A percentile compares a stretch with the other conserved stretches of the same genome.
These are phyloP conservation scores for Rasamsonia emersonii DNA, from an alignment of 2,329 filamentous ascomycete genomes.

Conservation along the genomic window DNA sequence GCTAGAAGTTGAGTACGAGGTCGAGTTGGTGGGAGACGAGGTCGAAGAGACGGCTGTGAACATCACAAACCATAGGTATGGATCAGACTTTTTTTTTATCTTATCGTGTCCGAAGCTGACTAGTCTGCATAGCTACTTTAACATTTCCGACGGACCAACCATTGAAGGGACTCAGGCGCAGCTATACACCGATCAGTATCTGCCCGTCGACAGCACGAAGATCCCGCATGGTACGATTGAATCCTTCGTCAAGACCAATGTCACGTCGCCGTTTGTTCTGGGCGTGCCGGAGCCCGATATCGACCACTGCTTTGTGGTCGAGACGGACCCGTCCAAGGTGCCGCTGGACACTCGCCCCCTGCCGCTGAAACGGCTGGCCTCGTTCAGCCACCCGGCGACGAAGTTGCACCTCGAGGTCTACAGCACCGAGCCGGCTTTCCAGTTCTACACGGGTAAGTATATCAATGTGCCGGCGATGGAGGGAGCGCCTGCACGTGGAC, in stretches of 20 bases:
- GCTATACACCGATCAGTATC: constrained; percentile 54
- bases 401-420: constrained; percentile 75
- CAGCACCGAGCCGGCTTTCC: constrained; percentile 92
- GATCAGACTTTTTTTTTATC: too few relatives aligned
- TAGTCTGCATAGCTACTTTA: constrained; percentile 51
- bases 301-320: constrained; percentile 84
- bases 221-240: constrained; percentile 66
- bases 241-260: constrained; percentile 55
- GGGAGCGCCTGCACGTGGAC: constrained; percentile 52
- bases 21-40: constrained; percentile 63
- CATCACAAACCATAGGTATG: constrained; percentile 89
- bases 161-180: constrained; percentile 55
- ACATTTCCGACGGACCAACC: constrained; percentile 50
- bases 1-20: constrained; percentile 83
- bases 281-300: constrained; percentile 64
- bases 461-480: constrained; percentile 63
- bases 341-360: constrained; percentile 57
- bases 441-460: constrained; percentile 88
- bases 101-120: constrained; percentile 6
- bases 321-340: constrained; percentile 51
- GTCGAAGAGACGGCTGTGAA: constrained; percentile 86
- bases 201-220: constrained; percentile 62
- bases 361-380: constrained; percentile 59
- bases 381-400: constrained; percentile 64
- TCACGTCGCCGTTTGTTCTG: constrained; percentile 62